Evolutionary conservation across 2,329 filamentous ascomycete genomes (phyloP).

Genomic region (Colletotrichum filicis): DNA sequence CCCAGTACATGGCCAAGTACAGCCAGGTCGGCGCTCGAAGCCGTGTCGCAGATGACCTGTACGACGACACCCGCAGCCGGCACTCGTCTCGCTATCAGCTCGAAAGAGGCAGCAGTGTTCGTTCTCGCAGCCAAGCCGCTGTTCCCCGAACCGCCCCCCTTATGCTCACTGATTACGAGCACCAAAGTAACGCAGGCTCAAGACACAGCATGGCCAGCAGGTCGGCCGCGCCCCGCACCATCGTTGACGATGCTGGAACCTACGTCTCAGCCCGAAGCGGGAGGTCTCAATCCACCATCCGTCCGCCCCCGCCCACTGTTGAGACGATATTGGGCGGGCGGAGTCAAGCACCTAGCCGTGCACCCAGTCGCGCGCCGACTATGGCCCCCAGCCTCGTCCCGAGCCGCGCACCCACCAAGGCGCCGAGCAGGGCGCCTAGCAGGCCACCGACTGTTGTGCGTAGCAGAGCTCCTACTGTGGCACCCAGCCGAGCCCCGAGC

Average conservation of each 20-base stretch:
- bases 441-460: constrained; percentile 18
- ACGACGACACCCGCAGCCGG: constrained; percentile 54
- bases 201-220: constrained; percentile 44
- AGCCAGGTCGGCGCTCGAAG: constrained; percentile 44
- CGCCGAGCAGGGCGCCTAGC: constrained; percentile 19
- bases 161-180: constrained; percentile 53
- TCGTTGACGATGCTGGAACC: constrained; percentile 49
- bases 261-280: constrained; percentile 57
- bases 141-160: constrained; percentile 47
- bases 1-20: constrained; percentile 49
- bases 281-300: constrained; percentile 48
- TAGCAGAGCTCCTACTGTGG: constrained; percentile 15
- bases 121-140: constrained; percentile 55
- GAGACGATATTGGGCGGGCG: constrained; percentile 44
- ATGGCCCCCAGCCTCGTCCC: constrained; percentile 1
- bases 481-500: constrained; percentile 22
- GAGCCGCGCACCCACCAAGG: constrained; percentile 40
- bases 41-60: constrained; percentile 45
- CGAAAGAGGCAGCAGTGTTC: constrained; percentile 43
- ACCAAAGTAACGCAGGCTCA: constrained; percentile 53
- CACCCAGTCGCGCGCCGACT: constrained; percentile 41
- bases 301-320: constrained; percentile 41
- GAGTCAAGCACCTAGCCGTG: constrained; percentile 43
- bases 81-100: constrained; percentile 50
- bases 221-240: constrained; percentile 11